Conservation (phyloP, 805 yeast genomes). For the Candida easanensis region DNA sequence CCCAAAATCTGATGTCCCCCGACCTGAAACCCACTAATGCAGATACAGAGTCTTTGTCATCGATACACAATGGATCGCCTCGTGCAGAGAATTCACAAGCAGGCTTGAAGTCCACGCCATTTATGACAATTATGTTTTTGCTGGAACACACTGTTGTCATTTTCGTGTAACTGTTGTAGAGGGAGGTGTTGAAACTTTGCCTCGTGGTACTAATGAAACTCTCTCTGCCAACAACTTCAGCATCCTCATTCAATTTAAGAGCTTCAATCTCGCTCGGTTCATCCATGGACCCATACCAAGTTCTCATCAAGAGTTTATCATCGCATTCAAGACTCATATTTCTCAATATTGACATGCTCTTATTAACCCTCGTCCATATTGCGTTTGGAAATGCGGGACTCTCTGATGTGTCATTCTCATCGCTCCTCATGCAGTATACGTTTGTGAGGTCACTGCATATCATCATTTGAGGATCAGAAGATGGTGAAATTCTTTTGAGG, state of each 20-base stretch:
- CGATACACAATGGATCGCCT: slow-evolving; percentile 22
- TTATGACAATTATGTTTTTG: background rate
- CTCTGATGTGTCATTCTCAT: background rate
- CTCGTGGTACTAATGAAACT: slow-evolving; percentile 1
- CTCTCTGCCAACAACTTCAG: slow-evolving; percentile 3
- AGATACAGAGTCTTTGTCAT: slow-evolving; percentile 5
- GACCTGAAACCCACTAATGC: slow-evolving; percentile 22
- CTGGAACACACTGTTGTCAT: slow-evolving; percentile 9
- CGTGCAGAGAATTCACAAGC: background rate
- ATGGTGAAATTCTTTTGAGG: background rate
- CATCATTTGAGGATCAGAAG: background rate
- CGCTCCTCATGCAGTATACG: slow-evolving; percentile 3
- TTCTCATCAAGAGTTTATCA: slow-evolving; percentile 6
- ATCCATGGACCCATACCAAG: slow-evolving; percentile 24
- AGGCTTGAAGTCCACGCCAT: background rate
- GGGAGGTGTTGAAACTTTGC: slow-evolving; percentile 15
- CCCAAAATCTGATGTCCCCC: slow-evolving; percentile 18
- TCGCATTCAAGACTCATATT: background rate
- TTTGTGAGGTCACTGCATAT: slow-evolving; percentile 14
- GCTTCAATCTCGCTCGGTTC: slow-evolving; percentile 21
- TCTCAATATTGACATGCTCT: slow-evolving; percentile 13
- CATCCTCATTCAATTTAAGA: slow-evolving; percentile 2
- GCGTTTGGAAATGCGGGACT: background rate
- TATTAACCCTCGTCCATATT: slow-evolving; percentile 12
- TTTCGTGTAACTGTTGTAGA: background rate